Base-by-base conservation (phyloP, 257 asterid species). In the Jacaranda mimosifolia region DNA sequence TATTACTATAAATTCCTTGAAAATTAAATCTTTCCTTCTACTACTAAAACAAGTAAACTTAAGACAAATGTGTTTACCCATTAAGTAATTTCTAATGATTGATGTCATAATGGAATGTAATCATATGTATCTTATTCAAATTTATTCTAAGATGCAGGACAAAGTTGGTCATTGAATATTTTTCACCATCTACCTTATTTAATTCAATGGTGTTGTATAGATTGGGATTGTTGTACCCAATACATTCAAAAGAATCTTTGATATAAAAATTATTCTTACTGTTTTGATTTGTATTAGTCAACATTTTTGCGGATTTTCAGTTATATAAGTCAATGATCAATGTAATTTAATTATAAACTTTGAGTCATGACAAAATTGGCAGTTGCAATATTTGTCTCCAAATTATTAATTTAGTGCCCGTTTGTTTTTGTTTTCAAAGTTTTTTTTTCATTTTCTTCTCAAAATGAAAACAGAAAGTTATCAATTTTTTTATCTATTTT, bases 281-380 rank as follows among this genome's bases (percentile, higher is more conserved):
- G 42, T 56, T 72, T 38, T 12, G 46, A 17, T 42, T 72, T 72
- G 12, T 40, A 14, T 35, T 59, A 39, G 75, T 70, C 49, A 36
- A 26, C 76, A 55, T 39, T 56, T 56, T 39, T 8, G 26, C 68
- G 52, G 55, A 6, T 40, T 57, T 40, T 43, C 15, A 4, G 53
- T 43, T 11, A n/a, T 2, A 17, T 18, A 38, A 52, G 73, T 52
- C 59, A 65, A 65, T 13, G 4, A 75, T 51, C 67, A 4, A 52
- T 13, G 53, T 19, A 14, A 26, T 26, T 39, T 38, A 35, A 63
- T 51, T 52, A 52, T 42, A 36, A 55, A 48, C 9, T 42, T 39
- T 40, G 43, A 39, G 57, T 51, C 49, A 49, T 63, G 45, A 52
- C 9, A 0, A 58, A 4, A 53, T 13, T 18, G 10, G 11, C 8